A percentile compares a stretch with the other conserved stretches of the same genome.
Conservation (phyloP, 192 early-diverging fungal genomes). For the Glomus cerebriforme region DNA sequence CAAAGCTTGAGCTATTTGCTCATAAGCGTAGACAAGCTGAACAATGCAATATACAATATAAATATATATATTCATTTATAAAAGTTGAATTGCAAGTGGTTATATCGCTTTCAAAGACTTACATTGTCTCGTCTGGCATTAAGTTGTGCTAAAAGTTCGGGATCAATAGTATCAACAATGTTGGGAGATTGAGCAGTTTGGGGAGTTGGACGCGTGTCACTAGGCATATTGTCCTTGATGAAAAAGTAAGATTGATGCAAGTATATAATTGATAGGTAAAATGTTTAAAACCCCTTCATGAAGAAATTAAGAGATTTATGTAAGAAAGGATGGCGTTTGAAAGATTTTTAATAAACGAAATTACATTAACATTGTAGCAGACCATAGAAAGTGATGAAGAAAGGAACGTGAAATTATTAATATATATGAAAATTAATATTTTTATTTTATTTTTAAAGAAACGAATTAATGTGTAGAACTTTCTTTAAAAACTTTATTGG, state of each 20-base stretch:
- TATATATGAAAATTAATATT: not conserved
- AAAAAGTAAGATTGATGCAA: not conserved
- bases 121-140: constrained; percentile 16
- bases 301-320: not conserved
- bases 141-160: constrained; percentile 17
- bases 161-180: constrained; percentile 6
- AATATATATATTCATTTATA: not conserved
- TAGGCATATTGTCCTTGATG: not conserved
- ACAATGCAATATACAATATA: not conserved
- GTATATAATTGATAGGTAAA: not conserved
- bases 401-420: not conserved
- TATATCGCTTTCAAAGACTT: not conserved
- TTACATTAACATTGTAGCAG: not conserved
- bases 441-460: not conserved
- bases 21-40: constrained; percentile 26
- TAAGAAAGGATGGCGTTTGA: not conserved
- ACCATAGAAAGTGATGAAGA: not conserved
- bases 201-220: constrained; percentile 11
- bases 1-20: constrained; percentile 22
- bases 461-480: not conserved
- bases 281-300: not conserved
- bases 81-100: not conserved
- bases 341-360: not conserved
- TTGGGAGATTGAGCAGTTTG: not conserved
- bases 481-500: not conserved